These are phyloP conservation scores for Calonectria ilicicola DNA, from an alignment of 2,329 filamentous ascomycete species.

Conservation along the genomic window DNA sequence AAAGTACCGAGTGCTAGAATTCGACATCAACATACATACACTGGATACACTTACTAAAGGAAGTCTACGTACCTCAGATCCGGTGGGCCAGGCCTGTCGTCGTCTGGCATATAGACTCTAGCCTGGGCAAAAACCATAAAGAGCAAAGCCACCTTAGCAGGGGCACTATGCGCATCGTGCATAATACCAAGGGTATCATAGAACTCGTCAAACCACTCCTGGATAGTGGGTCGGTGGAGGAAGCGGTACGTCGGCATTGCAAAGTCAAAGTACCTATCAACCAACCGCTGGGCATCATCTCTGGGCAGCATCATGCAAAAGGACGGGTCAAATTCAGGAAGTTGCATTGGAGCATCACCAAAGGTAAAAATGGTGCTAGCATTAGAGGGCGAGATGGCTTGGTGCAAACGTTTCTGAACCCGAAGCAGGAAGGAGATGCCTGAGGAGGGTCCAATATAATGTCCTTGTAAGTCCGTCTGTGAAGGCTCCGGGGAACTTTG, in stretches of 20 bases:
- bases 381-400: slow-evolving; percentile 37
- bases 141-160: slow-evolving; percentile 55
- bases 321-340: slow-evolving; percentile 48
- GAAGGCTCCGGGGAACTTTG: slow-evolving; percentile 45
- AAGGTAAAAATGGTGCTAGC: slow-evolving; percentile 59
- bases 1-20: slow-evolving; percentile 36
- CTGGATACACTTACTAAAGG: rapidly evolving
- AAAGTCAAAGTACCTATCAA: slow-evolving; percentile 67
- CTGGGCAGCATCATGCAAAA: slow-evolving; percentile 55
- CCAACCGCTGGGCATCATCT: slow-evolving; percentile 48
- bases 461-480: slow-evolving; percentile 46
- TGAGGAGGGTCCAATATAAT: slow-evolving; percentile 48
- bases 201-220: slow-evolving; percentile 59
- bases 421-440: slow-evolving; percentile 46
- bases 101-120: slow-evolving; percentile 52
- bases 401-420: slow-evolving; percentile 46
- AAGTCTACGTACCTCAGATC: slow-evolving; percentile 34
- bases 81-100: slow-evolving; percentile 38
- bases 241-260: slow-evolving; percentile 69
- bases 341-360: slow-evolving; percentile 60
- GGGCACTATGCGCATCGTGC: slow-evolving; percentile 36
- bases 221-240: slow-evolving; percentile 63
- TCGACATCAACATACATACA: not conserved
- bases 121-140: slow-evolving; percentile 65
- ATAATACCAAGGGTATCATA: slow-evolving; percentile 48